Percentiles rank a stretch among this genome's conserved stretches.
Evolutionary conservation across 2,329 filamentous ascomycete genomes (phyloP).

Genomic region (Sarocladium kiliense): DNA sequence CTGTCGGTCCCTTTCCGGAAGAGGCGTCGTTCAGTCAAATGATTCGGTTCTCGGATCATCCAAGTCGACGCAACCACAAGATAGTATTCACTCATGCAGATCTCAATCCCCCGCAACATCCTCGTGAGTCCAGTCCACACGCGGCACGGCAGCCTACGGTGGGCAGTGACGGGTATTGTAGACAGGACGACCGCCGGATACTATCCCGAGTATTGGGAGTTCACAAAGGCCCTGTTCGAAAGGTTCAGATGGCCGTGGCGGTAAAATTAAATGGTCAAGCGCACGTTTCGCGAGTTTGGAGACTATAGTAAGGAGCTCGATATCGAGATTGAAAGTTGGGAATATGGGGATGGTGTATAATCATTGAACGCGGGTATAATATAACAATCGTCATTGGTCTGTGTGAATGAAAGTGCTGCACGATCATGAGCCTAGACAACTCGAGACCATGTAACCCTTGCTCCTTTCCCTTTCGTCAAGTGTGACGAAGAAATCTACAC

Average conservation of each 20-base stretch:
- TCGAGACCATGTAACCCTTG: no score
- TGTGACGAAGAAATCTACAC: no score
- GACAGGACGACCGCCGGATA: conserved; percentile 6
- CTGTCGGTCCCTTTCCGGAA: conserved; percentile 23
- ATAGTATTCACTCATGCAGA: conserved; percentile 29
- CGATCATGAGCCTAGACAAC: no score
- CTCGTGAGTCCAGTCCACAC: conserved; percentile 20
- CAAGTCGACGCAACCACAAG: conserved; percentile 20
- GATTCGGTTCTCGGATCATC: conserved; percentile 23
- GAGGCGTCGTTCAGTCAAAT: conserved; percentile 26
- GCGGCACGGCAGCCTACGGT: neutral
- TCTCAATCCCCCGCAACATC: conserved; percentile 28
- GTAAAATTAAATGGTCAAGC: conserved; percentile 13
- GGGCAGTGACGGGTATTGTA: conserved; percentile 2
- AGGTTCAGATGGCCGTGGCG: conserved; percentile 13
- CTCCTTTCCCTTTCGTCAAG: no score
- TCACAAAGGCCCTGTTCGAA: conserved; percentile 15
- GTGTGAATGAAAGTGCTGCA: no score
- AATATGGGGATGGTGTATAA: conserved; percentile 12
- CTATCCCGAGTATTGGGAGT: conserved; percentile 9
- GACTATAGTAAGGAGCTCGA: conserved; percentile 18
- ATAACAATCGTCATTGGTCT: no score
- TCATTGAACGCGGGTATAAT: conserved; percentile 29
- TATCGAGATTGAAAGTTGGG: conserved; percentile 17
- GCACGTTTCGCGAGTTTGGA: conserved; percentile 16